Evolutionary conservation across 148 eudicot species (phyloP), one percentile per base, ranked within the genome.

Genomic region (Pouteria glomerata): DNA sequence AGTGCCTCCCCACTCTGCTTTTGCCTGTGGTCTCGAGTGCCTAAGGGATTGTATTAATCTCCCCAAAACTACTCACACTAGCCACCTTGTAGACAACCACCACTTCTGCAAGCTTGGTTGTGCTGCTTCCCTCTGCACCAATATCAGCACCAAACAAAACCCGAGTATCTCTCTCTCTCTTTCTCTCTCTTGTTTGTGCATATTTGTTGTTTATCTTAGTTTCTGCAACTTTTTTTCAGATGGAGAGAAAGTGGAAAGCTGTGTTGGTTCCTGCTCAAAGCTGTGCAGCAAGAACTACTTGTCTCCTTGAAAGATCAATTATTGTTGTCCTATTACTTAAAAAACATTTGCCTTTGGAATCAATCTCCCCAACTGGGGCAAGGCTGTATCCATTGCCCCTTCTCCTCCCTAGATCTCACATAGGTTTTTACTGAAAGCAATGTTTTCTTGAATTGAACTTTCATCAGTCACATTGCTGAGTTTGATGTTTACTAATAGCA

Each of bases 231-330:
- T 66, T 57, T 63, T 29, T 30, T 21, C 79, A 85, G 89, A 78
- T 73, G 89, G 76, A 67, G 82, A 83, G 27, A 83, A 71, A 57
- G 77, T 85, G 58, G 84, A 74, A 47, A 71, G 66, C 61, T 85
- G 89, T 24, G 86, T 83, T 39, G 81, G 79, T 52, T 76, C 86
- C 15, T 83, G 89, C 75, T 82, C 89, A 1, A 66, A 41, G n/a
- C 62, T 13, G 60, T 83, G 86, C 79, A 59, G 58, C 81, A 80
- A 58, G 68, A 80, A 73, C 74, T 85, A 80, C 67, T 63, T 62
- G 21, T 78, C 69, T 4, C 78, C 79, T 42, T 80, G 66, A 39
- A 56, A 23, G 44, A 10, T 10, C 23, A 60, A 45, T 21, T 14
- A 48, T 14, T 27, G 13, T 39, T 51, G 53, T 0, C 21, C 0